Conservation (phyloP, 805 yeast species). For the Candida sphagnicola region DNA sequence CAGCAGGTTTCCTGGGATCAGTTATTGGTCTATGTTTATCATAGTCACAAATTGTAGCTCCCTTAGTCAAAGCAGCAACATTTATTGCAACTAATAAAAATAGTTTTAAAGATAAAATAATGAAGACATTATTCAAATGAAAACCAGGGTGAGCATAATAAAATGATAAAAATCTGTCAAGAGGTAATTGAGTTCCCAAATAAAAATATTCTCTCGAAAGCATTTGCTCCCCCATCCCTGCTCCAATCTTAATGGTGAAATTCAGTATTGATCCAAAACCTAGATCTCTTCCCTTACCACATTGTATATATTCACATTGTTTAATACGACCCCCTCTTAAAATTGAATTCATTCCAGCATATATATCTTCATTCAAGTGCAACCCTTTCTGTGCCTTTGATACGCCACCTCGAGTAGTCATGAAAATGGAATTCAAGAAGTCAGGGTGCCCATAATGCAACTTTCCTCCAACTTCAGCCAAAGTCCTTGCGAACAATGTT, state of each 20-base stretch:
- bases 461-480: slow-evolving; percentile 82
- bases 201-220: slow-evolving; percentile 79
- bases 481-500: slow-evolving; percentile 77
- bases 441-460: slow-evolving; percentile 89
- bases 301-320: slow-evolving; percentile 83
- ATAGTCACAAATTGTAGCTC: slow-evolving; percentile 64
- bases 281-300: slow-evolving; percentile 89
- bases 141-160: slow-evolving; percentile 87
- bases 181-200: slow-evolving; percentile 74
- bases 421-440: slow-evolving; percentile 68
- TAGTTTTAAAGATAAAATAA: slow-evolving; percentile 69
- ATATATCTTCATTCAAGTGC: slow-evolving; percentile 83
- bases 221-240: slow-evolving; percentile 93
- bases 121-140: slow-evolving; percentile 77
- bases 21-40: slow-evolving; percentile 63
- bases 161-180: slow-evolving; percentile 78
- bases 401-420: slow-evolving; percentile 86
- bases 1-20: slow-evolving; percentile 60
- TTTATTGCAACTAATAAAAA: slow-evolving; percentile 69
- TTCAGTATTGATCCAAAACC: slow-evolving; percentile 84
- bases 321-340: slow-evolving; percentile 85
- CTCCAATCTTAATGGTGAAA: slow-evolving; percentile 85
- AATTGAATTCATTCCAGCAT: slow-evolving; percentile 82
- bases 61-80: slow-evolving; percentile 70
- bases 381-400: slow-evolving; percentile 85